phyloP scores from a whole-genome alignment of 1,284 basidiomycete species.

The Boletus albobrunnescens region DNA sequence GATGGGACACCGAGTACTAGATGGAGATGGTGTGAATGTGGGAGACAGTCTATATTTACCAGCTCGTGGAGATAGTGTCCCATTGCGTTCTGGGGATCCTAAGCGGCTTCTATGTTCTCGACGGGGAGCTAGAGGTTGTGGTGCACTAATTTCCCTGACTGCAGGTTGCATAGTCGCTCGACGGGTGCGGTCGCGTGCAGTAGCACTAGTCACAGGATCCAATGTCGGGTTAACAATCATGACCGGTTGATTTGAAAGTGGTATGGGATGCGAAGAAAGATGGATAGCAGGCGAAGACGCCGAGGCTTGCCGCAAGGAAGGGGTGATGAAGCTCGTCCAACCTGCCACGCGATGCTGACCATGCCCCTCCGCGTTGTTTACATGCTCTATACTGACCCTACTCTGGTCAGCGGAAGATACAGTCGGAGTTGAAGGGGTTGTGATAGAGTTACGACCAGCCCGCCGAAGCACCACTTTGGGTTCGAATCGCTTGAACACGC shows the following conservation, averaged over 20 bases:
- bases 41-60: slow-evolving; percentile 36
- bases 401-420: slow-evolving; percentile 29
- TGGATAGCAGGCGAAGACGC: slow-evolving; percentile 69
- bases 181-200: slow-evolving; percentile 40
- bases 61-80: slow-evolving; percentile 23
- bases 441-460: slow-evolving; percentile 41
- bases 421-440: slow-evolving; percentile 41
- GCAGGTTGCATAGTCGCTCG: slow-evolving; percentile 41
- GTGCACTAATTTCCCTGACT: slow-evolving; percentile 40
- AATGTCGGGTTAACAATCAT: slow-evolving; percentile 46
- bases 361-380: slow-evolving; percentile 35
- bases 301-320: slow-evolving; percentile 62
- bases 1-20: slow-evolving; percentile 29
- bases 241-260: slow-evolving; percentile 49
- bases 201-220: slow-evolving; percentile 40
- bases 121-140: slow-evolving; percentile 38
- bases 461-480: slow-evolving; percentile 56
- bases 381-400: slow-evolving; percentile 34
- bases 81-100: slow-evolving; percentile 24
- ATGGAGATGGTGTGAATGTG: slow-evolving; percentile 33
- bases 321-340: slow-evolving; percentile 54
- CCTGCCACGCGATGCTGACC: slow-evolving; percentile 47
- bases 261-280: slow-evolving; percentile 49
- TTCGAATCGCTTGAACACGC: slow-evolving; percentile 40
- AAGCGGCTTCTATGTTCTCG: slow-evolving; percentile 25